Evolutionary conservation across 768 basidiomycete species (phyloP).

Genomic region (Panus rudis): DNA sequence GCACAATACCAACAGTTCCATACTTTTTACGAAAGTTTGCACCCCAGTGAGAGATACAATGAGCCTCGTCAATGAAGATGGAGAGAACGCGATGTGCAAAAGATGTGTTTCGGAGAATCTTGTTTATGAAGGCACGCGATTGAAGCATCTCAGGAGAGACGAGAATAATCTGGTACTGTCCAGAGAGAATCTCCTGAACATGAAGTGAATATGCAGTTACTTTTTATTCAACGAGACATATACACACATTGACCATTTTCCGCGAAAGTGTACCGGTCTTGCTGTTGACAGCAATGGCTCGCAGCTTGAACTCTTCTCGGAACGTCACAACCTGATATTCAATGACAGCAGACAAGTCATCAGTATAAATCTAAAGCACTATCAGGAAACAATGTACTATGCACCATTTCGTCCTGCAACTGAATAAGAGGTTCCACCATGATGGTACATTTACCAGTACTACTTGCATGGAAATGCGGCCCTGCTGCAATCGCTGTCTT

Average conservation of each 20-base stretch:
- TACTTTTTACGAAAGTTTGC: conserved; percentile 23
- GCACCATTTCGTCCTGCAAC: conserved; percentile 34
- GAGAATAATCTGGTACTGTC: conserved; percentile 19
- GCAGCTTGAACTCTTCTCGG: conserved; percentile 22
- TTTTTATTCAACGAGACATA: background rate
- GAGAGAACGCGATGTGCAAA: conserved; percentile 17
- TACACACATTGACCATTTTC: conserved; percentile 20
- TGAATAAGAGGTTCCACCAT: conserved; percentile 33
- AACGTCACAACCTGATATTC: conserved; percentile 19
- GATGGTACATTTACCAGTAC: conserved; percentile 26
- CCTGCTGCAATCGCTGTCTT: conserved; percentile 34
- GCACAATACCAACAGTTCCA: conserved; percentile 14
- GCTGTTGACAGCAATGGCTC: conserved; percentile 28
- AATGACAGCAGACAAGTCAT: too few relatives aligned
- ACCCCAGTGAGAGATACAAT: conserved; percentile 27
- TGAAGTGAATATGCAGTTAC: background rate
- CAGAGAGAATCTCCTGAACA: conserved; percentile 9
- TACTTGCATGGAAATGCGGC: conserved; percentile 23
- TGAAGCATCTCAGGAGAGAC: conserved; percentile 26
- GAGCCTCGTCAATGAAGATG: conserved; percentile 24
- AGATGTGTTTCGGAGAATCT: conserved; percentile 15
- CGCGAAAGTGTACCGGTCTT: conserved; percentile 23
- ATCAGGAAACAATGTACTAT: conserved; percentile 1
- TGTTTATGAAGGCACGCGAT: conserved; percentile 17
- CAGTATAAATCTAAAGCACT: too few relatives aligned